Evolutionary conservation across 352 stramenopile genomes (phyloP).

Genomic region (Phytophthora nicotianae): DNA sequence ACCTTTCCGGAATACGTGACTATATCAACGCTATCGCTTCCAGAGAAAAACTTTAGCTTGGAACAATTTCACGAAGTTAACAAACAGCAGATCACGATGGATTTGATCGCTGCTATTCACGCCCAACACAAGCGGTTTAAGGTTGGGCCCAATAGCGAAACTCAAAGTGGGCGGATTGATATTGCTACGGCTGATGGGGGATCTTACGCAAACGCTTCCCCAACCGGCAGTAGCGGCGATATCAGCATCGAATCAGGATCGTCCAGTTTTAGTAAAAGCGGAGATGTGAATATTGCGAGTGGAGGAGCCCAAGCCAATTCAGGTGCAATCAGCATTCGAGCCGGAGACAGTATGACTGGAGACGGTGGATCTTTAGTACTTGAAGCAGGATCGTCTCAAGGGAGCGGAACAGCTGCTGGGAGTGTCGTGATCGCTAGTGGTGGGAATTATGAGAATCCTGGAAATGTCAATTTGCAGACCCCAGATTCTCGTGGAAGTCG

Average conservation of each 20-base stretch:
- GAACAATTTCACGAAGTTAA: conserved; percentile 95
- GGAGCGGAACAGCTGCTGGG: conserved; percentile 26
- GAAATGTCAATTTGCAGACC: conserved; percentile 29
- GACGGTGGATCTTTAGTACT: conserved; percentile 44
- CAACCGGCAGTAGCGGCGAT: conserved; percentile 36
- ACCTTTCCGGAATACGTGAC: conserved; percentile 94
- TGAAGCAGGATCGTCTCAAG: conserved; percentile 43
- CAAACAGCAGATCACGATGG: conserved; percentile 92
- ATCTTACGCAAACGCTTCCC: conserved; percentile 42
- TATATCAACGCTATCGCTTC: conserved; percentile 82
- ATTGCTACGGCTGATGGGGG: conserved; percentile 53
- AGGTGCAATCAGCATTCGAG: conserved; percentile 37
- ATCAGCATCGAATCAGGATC: conserved; percentile 45
- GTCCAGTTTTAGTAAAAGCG: conserved; percentile 37
- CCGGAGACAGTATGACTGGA: conserved; percentile 36
- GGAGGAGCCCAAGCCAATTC: conserved; percentile 30
- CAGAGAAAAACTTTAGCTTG: conserved; percentile 89
- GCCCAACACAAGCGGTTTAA: conserved; percentile 76
- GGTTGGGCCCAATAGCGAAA: conserved; percentile 52
- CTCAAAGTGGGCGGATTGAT: conserved; percentile 47
- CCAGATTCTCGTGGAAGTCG: conserved; percentile 33
- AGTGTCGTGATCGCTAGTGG: conserved; percentile 41
- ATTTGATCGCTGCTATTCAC: conserved; percentile 91
- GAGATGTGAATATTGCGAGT: conserved; percentile 39
- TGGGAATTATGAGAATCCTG: conserved; percentile 26